Base-by-base conservation (phyloP, 2,329 filamentous ascomycete species). In the Alternaria sp. region DNA sequence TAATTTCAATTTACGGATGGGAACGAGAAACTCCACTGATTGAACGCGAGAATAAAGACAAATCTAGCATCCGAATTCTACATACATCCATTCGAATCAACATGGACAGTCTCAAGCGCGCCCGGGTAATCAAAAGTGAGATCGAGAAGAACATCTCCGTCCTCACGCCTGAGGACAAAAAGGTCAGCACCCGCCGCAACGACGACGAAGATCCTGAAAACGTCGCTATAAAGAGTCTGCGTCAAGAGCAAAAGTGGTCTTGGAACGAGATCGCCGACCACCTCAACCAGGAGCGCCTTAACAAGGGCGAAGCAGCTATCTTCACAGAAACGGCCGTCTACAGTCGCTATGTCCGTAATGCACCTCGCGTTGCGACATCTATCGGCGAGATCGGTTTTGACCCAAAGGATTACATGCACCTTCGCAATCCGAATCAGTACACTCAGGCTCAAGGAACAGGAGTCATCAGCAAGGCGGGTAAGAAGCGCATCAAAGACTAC, bases 241-340 rank as follows among this genome's bases (percentile, higher is more conserved):
- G 78, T 22, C 20, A 64, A 14, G 59, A 72, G 5, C 48, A 74
- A 36, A 43, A 66, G 11, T 63, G 68, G 41, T 30, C 42, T 3
- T 80, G 77, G 75, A 54, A 34, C 73, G 65, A 62, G 2, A 77
- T 79, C 39, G 66, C 67, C 8, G 51, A 59, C 11, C 34, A 59
- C 7, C 65, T 79, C 44, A 78, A 78, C 59, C 38, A 64, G 7
- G 43, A 61, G 39, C 71, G 75, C 38, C 34, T 51, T 18, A 44
- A 58, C 20, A 49, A 39, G 18, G 67, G 66, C 12, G 64, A 68
- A 46, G 41, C 64, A 1, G 57, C 61, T 3, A 62, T 56, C 28
- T 67, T 71, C 49, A 80, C 76, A 20, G 57, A 66, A 3, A 62
- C 71, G 1, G 69, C 74, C 0, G 72, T 77, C n/a, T 81, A 81